Conservation (phyloP, 164 flowering plant genomes). For the Warburgia ugandensis region DNA sequence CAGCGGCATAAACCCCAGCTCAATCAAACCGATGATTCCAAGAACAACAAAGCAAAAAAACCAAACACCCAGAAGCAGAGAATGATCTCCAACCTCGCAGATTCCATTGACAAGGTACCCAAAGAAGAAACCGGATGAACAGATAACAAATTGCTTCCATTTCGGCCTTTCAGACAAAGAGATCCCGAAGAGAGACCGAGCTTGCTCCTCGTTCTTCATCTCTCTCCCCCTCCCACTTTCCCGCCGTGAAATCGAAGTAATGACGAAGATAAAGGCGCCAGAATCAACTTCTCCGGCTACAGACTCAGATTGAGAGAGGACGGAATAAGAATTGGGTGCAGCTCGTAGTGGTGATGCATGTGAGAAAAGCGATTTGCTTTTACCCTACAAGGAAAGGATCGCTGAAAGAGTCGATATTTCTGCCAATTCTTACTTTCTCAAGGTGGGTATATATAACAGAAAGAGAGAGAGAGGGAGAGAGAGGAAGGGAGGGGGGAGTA, state of each 20-base stretch:
- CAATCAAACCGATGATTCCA: neutral
- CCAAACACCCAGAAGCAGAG: neutral
- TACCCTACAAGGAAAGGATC: no score
- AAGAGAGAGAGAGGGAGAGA: no score
- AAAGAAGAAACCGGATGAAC: conserved; percentile 92
- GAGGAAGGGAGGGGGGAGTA: no score
- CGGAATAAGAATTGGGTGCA: no score
- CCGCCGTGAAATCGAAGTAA: neutral
- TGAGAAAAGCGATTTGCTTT: no score
- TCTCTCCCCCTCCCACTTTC: neutral
- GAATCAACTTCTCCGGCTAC: neutral
- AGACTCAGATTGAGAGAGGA: no score
- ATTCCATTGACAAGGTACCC: conserved; percentile 93
- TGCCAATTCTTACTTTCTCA: no score
- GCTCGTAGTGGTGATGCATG: no score
- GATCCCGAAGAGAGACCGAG: conserved; percentile 68
- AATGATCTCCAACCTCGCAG: conserved; percentile 56
- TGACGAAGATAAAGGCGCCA: neutral
- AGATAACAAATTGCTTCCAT: conserved; percentile 79
- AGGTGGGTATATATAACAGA: no score
- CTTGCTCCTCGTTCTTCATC: conserved; percentile 70
- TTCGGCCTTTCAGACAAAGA: conserved; percentile 53
- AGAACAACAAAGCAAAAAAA: neutral
- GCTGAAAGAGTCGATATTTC: no score
- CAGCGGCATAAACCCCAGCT: neutral